Conservation (phyloP, 2,329 filamentous ascomycete species). For the Septoria petroselini region DNA sequence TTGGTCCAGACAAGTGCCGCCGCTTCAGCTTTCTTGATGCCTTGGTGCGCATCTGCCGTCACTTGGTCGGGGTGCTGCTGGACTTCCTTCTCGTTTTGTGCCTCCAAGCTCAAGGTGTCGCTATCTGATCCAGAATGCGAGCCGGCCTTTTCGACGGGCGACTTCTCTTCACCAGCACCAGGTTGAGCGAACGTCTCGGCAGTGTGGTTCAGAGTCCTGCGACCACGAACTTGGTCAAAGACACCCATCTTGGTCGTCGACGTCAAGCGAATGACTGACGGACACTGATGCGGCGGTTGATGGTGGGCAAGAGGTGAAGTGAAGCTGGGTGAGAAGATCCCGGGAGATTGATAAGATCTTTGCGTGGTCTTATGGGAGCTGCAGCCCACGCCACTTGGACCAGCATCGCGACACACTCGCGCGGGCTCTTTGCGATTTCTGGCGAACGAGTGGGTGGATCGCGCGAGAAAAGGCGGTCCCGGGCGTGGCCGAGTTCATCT, state of each 20-base stretch:
- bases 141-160: background rate
- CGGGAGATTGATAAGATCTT: conserved; percentile 11
- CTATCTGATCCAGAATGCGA: conserved; percentile 10
- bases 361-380: background rate
- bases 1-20: conserved; percentile 35
- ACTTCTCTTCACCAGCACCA: conserved; percentile 9
- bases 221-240: conserved; percentile 17
- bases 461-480: background rate
- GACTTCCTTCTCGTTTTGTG: conserved; percentile 34
- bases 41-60: conserved; percentile 30
- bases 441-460: background rate
- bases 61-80: conserved; percentile 33
- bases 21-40: conserved; percentile 36
- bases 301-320: background rate
- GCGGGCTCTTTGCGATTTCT: background rate
- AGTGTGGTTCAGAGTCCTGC: conserved; percentile 15
- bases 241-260: conserved; percentile 14
- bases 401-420: too few species aligned
- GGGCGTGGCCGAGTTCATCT: background rate
- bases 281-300: too few species aligned
- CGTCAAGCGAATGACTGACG: background rate
- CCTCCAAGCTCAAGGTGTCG: conserved; percentile 34
- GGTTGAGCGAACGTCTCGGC: conserved; percentile 5
- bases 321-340: conserved; percentile 8
- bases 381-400: background rate